Evolutionary conservation across 257 asterid genomes (phyloP), one percentile per base, ranked within the genome.

Genomic region (Nicotiana sylvestris): DNA sequence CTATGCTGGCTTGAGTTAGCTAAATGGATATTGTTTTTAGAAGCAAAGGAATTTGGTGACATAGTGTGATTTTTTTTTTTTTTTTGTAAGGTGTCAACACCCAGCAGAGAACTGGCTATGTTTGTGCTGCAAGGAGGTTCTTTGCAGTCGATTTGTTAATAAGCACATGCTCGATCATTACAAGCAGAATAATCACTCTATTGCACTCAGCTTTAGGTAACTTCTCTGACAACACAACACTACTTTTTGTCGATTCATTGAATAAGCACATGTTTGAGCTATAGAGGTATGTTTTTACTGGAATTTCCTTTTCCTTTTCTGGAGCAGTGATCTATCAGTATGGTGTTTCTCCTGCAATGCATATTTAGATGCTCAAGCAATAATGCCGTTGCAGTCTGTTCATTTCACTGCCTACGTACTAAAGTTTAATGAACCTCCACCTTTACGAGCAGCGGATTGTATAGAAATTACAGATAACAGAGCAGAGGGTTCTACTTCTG

Each of bases 291-390:
- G 10, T 61, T 5, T 69, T 69, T 9, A 55, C 33, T 49, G 9
- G 13, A 51, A 27, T 53, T 37, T 37, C 11, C 2, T 72, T 35
- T 69, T 58, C 72, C 12, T 51, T 76, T 62, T 12, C 4, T n/a
- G 13, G 81, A 77, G 82, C 93, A 94, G 97, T 76, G 98, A 94
- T 84, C 90, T 94, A 57, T 94, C 99, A 1, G 97, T 95, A 65
- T 95, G 99, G 99, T 95, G 99, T 81, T 95, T 94, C 92, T 84
- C 89, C 32, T 95, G 99, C 56, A 92, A 95, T 83, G 94, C 97
- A 5, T 95, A 94, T 82, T 92, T 95, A 39, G 97, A 95, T 81
- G 98, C 92, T 46, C 98, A 92, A 85, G 89, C 83, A 70, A 94
- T 95, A 49, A 81, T 66, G 76, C 86, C 91, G 1, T 76, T 94